Conservation (phyloP, 257 asterid species). For the Nyctanthes arbortristis region DNA sequence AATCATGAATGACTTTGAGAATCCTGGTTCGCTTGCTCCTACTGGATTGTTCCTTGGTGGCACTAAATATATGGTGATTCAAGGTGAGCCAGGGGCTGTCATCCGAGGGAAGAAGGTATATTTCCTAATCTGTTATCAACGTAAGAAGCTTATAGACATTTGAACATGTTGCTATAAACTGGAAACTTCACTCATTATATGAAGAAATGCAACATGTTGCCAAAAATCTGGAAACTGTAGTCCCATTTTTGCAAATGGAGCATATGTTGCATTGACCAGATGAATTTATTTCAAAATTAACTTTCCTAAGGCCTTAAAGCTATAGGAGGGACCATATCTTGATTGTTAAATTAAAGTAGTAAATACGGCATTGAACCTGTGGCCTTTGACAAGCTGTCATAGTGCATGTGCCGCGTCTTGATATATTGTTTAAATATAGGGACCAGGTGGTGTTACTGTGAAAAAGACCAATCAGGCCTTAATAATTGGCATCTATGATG, state of each 20-base stretch:
- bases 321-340: not conserved
- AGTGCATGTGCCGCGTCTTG: not conserved
- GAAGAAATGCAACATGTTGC: not conserved
- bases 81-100: slow-evolving; percentile 45
- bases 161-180: not conserved
- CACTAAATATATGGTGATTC: slow-evolving; percentile 48
- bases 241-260: not conserved
- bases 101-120: slow-evolving; percentile 51
- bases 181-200: no score
- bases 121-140: not conserved
- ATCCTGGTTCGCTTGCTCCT: slow-evolving; percentile 48
- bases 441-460: slow-evolving; percentile 42
- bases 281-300: not conserved
- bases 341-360: not conserved
- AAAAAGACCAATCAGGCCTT: slow-evolving; percentile 43
- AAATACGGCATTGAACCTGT: not conserved
- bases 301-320: not conserved
- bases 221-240: not conserved
- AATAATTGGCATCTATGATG: slow-evolving; percentile 47
- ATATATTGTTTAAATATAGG: slow-evolving; percentile 25
- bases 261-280: not conserved
- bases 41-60: slow-evolving; percentile 49
- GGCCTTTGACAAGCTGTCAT: not conserved
- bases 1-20: slow-evolving; percentile 40
- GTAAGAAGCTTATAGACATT: not conserved